phyloP scores from a whole-genome alignment of 257 asterid species.

The Schizonepeta tenuifolia region DNA sequence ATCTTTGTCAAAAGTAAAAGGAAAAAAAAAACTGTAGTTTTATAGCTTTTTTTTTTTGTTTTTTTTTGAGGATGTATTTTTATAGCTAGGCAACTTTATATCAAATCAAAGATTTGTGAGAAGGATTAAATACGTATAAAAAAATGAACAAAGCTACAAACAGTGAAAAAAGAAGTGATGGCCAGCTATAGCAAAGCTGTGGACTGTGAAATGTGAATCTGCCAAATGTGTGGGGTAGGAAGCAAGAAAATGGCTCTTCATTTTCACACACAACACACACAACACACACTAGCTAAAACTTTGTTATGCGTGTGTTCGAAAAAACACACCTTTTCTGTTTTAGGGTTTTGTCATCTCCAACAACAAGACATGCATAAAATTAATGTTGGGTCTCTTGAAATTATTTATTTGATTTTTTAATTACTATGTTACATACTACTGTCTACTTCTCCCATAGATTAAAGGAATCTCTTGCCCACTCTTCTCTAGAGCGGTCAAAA shows the following conservation, averaged over 20 bases:
- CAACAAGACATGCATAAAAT: background rate
- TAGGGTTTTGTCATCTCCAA: conserved; percentile 25
- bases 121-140: background rate
- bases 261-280: conserved; percentile 30
- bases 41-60: too few relatives aligned
- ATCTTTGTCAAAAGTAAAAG: too few relatives aligned
- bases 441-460: background rate
- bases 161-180: conserved; percentile 29
- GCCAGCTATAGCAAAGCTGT: conserved; percentile 42
- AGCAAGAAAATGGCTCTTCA: conserved; percentile 38
- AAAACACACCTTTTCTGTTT: conserved; percentile 12
- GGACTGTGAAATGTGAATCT: conserved; percentile 35
- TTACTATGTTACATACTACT: background rate
- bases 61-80: too few relatives aligned
- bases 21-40: too few relatives aligned
- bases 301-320: conserved; percentile 30
- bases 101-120: conserved; percentile 18
- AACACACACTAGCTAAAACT: conserved; percentile 1
- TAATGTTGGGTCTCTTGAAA: conserved; percentile 7
- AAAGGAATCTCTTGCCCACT: conserved; percentile 18
- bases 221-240: conserved; percentile 32
- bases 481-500: background rate
- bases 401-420: background rate
- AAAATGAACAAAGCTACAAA: background rate
- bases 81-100: conserved; percentile 11